Evolutionary conservation across 345 rosid genomes (phyloP).

Genomic region (Pistacia atlantica): DNA sequence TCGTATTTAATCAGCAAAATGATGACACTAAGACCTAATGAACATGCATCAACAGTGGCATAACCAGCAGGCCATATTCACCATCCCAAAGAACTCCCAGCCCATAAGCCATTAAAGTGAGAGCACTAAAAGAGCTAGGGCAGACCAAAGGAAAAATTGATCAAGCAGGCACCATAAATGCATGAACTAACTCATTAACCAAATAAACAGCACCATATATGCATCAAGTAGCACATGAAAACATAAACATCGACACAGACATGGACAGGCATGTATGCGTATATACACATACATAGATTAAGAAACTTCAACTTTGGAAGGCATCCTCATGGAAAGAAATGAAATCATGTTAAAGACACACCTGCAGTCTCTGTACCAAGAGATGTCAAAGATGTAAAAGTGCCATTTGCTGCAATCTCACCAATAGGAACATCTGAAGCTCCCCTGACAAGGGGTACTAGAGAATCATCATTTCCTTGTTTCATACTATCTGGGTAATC

Average conservation of each 20-base stretch:
- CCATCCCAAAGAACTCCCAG: neutral
- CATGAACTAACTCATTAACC: neutral
- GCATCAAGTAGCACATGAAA: neutral
- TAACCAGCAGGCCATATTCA: neutral
- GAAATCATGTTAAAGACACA: slow-evolving; percentile 21
- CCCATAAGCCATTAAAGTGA: neutral
- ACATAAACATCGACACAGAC: neutral
- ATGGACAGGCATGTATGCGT: neutral
- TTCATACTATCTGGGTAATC: slow-evolving; percentile 33
- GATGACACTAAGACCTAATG: slow-evolving; percentile 3
- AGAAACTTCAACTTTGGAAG: neutral
- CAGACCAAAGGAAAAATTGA: neutral
- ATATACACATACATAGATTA: neutral
- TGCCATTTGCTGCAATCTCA: slow-evolving; percentile 28
- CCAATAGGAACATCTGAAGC: slow-evolving; percentile 31
- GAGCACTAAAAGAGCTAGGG: neutral
- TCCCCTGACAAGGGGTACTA: slow-evolving; percentile 28
- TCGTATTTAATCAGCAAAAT: neutral
- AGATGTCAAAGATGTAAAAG: slow-evolving; percentile 29
- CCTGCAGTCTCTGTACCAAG: slow-evolving; percentile 32
- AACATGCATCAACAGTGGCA: neutral
- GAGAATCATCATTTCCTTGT: slow-evolving; percentile 27
- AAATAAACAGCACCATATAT: neutral
- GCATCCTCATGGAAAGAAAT: slow-evolving; percentile 10
- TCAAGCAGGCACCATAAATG: neutral